phyloP scores from a whole-genome alignment of 176 grass and related monocot species.

The Zea mays region Zm-B73-REFERENCE-NAM-5.0 NC_050098.1:8969501-8970000 shows the following conservation, averaged over 20 bases:
- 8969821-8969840: conserved; percentile 84
- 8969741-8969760: conserved; percentile 29
- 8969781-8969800: conserved; percentile 70
- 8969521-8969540: conserved; percentile 10
- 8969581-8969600: conserved; percentile 4
- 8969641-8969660: not conserved
- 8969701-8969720: not conserved
- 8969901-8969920: conserved; percentile 72
- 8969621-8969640: not conserved
- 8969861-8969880: conserved; percentile 89
- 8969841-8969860: conserved; percentile 85
- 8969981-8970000: not conserved
- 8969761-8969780: conserved; percentile 69
- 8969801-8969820: conserved; percentile 84
- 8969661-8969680: not conserved
- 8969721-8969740: conserved; percentile 10
- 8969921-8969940: not conserved
- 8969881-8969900: conserved; percentile 98
- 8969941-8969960: not conserved
- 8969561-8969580: conserved; percentile 20
- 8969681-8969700: not conserved
- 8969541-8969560: not conserved
- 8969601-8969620: not conserved
- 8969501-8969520: conserved; percentile 64
- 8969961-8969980: not conserved